Evolutionary conservation across 2,329 filamentous ascomycete species (phyloP).

Genomic region (Calycina marina): DNA sequence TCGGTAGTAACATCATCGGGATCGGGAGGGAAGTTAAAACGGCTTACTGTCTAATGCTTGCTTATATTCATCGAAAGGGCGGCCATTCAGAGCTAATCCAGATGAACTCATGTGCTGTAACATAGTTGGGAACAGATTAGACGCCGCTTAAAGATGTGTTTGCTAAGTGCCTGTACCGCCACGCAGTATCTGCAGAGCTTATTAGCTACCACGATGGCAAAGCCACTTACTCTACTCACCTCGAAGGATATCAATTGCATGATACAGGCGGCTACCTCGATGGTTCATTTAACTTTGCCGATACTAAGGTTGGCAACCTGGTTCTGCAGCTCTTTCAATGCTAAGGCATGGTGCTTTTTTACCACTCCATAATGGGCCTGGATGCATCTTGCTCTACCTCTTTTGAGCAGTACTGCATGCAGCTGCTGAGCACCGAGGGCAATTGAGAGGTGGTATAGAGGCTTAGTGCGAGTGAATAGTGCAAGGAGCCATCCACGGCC

Average conservation of each 20-base stretch:
- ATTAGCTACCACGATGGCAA: neutral
- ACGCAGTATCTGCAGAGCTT: neutral
- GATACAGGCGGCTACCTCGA: constrained; percentile 28
- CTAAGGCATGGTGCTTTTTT: constrained; percentile 1
- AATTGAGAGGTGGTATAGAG: constrained; percentile 2
- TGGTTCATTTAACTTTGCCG: neutral
- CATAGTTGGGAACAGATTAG: neutral
- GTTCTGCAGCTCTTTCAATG: neutral
- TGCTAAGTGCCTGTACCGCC: constrained; percentile 2
- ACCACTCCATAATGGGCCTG: neutral
- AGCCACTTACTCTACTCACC: constrained; percentile 1
- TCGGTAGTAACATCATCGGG: neutral
- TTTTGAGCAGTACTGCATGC: neutral
- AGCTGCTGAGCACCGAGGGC: neutral
- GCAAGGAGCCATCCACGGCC: too few species aligned
- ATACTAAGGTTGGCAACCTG: neutral
- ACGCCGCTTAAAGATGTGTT: constrained; percentile 3
- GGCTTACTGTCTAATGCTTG: neutral
- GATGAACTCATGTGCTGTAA: neutral
- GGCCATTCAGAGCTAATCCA: neutral
- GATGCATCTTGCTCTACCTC: neutral
- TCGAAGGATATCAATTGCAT: constrained; percentile 37
- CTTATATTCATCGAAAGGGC: neutral
- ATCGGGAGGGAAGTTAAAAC: neutral
- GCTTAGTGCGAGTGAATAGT: constrained; percentile 29